phyloP scores from a whole-genome alignment of 2,329 filamentous ascomycete species.

The Sarocladium strictum region DNA sequence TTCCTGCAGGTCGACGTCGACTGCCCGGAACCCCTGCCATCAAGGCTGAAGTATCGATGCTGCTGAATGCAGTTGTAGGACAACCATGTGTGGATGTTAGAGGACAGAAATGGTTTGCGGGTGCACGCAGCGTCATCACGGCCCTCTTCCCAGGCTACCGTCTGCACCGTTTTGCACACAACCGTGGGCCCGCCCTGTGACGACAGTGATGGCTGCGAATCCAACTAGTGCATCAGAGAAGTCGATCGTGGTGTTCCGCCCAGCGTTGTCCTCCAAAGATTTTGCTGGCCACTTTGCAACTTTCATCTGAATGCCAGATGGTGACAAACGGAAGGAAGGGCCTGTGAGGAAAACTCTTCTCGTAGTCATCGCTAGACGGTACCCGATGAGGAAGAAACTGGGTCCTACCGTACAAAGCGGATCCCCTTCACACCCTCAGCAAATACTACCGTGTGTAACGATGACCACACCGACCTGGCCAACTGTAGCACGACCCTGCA shows the following conservation, averaged over 20 bases:
- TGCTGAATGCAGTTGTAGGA: too few species aligned
- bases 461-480: slow-evolving; percentile 1
- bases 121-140: not conserved
- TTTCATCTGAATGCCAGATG: not conserved
- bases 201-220: not conserved
- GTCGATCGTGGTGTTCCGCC: not conserved
- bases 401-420: not conserved
- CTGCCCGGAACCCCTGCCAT: not conserved
- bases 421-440: not conserved
- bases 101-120: slow-evolving; percentile 1
- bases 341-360: not conserved
- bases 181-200: slow-evolving; percentile 7
- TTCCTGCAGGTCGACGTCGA: slow-evolving; percentile 2
- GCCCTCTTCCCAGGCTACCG: not conserved
- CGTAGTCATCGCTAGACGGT: not conserved
- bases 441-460: not conserved
- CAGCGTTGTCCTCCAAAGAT: not conserved
- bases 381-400: not conserved
- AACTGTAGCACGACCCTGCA: too few species aligned
- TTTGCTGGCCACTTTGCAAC: not conserved
- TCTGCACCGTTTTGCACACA: not conserved
- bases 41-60: not conserved
- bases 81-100: too few species aligned
- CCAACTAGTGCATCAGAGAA: not conserved
- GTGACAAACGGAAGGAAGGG: not conserved